Conservation (phyloP, 345 rosid genomes). For the Murraya paniculata region DNA sequence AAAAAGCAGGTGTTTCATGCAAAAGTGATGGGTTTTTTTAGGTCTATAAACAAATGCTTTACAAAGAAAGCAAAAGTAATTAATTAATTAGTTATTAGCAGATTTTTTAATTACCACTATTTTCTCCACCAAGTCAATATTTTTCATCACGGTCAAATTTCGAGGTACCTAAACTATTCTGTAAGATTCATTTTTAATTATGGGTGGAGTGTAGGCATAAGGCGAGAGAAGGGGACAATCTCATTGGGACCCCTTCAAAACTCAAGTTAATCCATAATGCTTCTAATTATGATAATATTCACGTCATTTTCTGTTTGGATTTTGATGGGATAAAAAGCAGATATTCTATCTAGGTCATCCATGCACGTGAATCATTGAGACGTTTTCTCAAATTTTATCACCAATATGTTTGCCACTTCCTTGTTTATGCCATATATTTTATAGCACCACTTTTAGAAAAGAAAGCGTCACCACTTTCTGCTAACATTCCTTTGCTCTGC, state of each 20-base stretch:
- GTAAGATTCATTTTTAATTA: background rate
- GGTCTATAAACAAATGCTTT: background rate
- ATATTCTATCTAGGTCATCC: constrained; percentile 8
- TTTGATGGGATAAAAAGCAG: constrained; percentile 9
- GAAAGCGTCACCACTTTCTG: constrained; percentile 13
- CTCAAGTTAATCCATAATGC: background rate
- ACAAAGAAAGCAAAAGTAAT: background rate
- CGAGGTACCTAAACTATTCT: background rate
- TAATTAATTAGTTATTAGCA: no score
- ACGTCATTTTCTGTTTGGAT: constrained; percentile 16
- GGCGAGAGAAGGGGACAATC: background rate
- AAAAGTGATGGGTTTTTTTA: background rate
- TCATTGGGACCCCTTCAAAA: constrained; percentile 6
- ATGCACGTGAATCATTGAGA: constrained; percentile 4
- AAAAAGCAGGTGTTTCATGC: constrained; percentile 20
- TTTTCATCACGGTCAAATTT: background rate
- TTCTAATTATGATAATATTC: constrained; percentile 1
- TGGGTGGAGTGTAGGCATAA: background rate
- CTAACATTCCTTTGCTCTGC: constrained; percentile 2
- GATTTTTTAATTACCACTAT: no score
- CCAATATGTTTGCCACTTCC: constrained; percentile 7
- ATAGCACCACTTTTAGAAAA: constrained; percentile 7
- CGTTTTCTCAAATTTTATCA: constrained; percentile 3
- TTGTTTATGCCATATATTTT: background rate
- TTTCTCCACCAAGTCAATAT: background rate